Conservation (phyloP, 2,329 filamentous ascomycete genomes). For the Talaromyces funiculosus region DNA sequence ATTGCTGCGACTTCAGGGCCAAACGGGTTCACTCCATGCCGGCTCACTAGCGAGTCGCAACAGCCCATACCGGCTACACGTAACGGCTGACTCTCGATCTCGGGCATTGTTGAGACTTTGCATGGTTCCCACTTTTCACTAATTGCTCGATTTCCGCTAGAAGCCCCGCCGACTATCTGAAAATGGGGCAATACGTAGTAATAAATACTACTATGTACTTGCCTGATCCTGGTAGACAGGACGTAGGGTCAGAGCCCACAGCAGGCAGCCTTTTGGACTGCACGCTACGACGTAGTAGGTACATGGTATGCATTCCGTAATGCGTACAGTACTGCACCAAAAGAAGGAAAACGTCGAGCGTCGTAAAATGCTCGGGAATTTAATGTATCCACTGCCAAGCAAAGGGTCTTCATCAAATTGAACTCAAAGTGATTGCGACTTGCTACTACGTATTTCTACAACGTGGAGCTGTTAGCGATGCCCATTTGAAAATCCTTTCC, state of each 20-base stretch:
- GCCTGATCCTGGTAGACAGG: neutral
- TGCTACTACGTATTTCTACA: conserved; percentile 4
- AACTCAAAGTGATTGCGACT: conserved; percentile 4
- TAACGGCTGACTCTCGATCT: conserved; percentile 1
- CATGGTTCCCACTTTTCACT: neutral
- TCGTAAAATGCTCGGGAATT: neutral
- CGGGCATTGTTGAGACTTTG: neutral
- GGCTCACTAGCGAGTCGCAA: conserved; percentile 6
- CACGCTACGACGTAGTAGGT: neutral
- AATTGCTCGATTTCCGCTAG: neutral
- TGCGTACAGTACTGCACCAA: neutral
- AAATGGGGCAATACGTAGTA: neutral
- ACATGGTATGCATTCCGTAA: neutral
- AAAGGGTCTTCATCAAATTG: conserved; percentile 5
- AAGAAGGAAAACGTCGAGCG: neutral
- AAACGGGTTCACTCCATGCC: conserved; percentile 1
- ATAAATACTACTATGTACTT: neutral
- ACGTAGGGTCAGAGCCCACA: neutral
- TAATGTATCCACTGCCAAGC: neutral
- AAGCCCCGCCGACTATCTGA: neutral
- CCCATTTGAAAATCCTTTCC: neutral
- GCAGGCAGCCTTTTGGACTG: neutral
- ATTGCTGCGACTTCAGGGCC: conserved; percentile 9
- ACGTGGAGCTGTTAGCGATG: conserved; percentile 1
- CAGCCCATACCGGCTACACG: neutral